Conservation (phyloP, 2,329 filamentous ascomycete genomes). For the Fusarium sp. region DNA sequence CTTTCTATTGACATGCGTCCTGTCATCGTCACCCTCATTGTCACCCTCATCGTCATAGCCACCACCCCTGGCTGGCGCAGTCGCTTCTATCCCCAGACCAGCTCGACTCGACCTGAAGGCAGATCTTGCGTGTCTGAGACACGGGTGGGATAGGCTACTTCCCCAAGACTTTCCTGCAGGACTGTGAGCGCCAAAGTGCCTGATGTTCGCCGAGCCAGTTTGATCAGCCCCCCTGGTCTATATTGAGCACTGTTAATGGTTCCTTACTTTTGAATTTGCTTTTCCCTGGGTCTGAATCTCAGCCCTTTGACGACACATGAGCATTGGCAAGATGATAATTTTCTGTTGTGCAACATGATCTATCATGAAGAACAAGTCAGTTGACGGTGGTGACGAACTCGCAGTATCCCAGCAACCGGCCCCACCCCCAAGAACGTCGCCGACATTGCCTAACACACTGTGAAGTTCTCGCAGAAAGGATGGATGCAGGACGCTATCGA, state of each 20-base stretch:
- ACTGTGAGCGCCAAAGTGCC: neutral
- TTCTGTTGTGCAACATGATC: conserved; percentile 23
- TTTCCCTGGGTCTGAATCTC: neutral
- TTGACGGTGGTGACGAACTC: neutral
- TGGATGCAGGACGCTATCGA: neutral
- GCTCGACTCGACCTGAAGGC: neutral
- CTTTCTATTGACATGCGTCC: neutral
- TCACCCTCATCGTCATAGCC: neutral
- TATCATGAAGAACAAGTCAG: neutral
- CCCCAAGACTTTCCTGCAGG: neutral
- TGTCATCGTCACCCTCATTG: neutral
- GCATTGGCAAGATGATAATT: neutral
- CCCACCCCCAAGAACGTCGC: neutral
- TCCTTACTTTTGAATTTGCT: neutral
- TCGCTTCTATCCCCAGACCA: neutral
- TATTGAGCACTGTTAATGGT: neutral
- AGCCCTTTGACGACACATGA: neutral
- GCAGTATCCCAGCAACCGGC: neutral
- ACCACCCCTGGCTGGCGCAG: neutral
- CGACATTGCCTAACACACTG: neutral
- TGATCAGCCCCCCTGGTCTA: neutral
- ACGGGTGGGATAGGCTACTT: neutral
- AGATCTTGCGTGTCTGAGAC: neutral
- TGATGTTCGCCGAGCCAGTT: neutral
- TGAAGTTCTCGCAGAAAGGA: neutral